Base-by-base conservation (phyloP, 1,284 basidiomycete species). In the Malassezia globosa region DNA sequence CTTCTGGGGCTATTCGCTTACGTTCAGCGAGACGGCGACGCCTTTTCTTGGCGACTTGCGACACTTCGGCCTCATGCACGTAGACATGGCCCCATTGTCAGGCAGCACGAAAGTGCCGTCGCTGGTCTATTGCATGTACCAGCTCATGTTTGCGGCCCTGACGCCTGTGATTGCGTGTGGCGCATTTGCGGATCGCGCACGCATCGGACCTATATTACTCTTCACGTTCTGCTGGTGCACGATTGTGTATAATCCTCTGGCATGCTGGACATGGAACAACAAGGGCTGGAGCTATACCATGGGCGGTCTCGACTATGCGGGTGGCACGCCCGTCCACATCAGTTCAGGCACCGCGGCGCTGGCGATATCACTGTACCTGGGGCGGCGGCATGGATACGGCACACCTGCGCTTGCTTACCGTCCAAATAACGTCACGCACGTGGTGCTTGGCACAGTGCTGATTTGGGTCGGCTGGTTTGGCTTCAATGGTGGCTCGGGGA, bases 201-300 rank as follows among this genome's bases (percentile, higher is more conserved):
- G 83, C 14, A 78, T 96, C 7, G 87, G 86, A 0, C 92, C 90
- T 1, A 75, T 87, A 51, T 76, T 92, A 42, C 79, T 90, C 54
- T 95, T 94, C 74, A 79, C 85, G 58, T 95, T 96, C 73, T 69
- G 82, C 52, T 97, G 92, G 89, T 77, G 83, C 10, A 95, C 90
- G 3, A 73, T 95, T 55, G 89, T 94, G 26, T 95, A 95, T 74
- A 63, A 59, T 54, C 69, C 68, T 26, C 60, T 71, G 41, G 68
- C 66, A 19, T 62, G 58, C 57, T 69, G 66, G 68, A 67, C 69
- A 1, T 72, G 69, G 69, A 70, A 64, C 54, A 50, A 45, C 18
- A 43, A 56, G 6, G 69, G 69, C n/a, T 72, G 70, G 69, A 47
- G 61, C 31, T 64, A 61, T 55, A 48, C 50, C 18, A 54, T 72